Evolutionary conservation across 2,329 filamentous ascomycete species (phyloP), one percentile per base, ranked within the genome.

Genomic region (Aspergillus japonicus): DNA sequence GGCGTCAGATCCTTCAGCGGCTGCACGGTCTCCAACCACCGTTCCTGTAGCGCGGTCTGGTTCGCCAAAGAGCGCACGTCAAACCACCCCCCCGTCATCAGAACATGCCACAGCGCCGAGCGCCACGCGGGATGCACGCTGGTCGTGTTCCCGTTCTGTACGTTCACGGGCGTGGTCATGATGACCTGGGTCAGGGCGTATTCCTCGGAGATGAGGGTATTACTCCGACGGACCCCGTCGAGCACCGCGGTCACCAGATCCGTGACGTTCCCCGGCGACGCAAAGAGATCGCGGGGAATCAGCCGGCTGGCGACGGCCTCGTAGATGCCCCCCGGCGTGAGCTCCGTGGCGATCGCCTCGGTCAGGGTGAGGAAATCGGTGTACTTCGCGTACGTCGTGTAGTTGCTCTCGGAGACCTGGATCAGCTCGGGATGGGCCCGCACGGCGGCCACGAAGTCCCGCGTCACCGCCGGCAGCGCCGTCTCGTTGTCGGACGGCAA

Each of bases 91-190:
- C 53, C 53, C 1, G 47, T n/a, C 26, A 47, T 31, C 23, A 55
- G 26, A 16, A 47, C 26, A 29, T 55, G 53, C 53, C 53, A 55
- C 16, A 55, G 53, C 11, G 53, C 53, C 11, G 35, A 31, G 6
- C 53, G 24, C 53, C 53, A 48, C 8, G 53, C 53, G 19, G 53
- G 53, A 23, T 48, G 11, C 23, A 44, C 39, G 23, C 19, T 29
- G 11, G 53, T 55, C 12, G 39, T 42, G 11, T 55, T 26, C 8
- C 5, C 16, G 24, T 55, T 44, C 3, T 39, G 53, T 10, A 29
- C 47, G n/a, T 26, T n/a, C 11, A 55, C 35, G 53, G 53, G 53
- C 10, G 53, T 47, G 16, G 35, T 29, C 53, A 55, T 47, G 39
- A 55, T 26, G 26, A 55, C 53, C 31, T 55, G 39, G 14, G 47